Evolutionary conservation across 352 stramenopile species (phyloP).

Genomic region (Phytophthora tentaculata): DNA sequence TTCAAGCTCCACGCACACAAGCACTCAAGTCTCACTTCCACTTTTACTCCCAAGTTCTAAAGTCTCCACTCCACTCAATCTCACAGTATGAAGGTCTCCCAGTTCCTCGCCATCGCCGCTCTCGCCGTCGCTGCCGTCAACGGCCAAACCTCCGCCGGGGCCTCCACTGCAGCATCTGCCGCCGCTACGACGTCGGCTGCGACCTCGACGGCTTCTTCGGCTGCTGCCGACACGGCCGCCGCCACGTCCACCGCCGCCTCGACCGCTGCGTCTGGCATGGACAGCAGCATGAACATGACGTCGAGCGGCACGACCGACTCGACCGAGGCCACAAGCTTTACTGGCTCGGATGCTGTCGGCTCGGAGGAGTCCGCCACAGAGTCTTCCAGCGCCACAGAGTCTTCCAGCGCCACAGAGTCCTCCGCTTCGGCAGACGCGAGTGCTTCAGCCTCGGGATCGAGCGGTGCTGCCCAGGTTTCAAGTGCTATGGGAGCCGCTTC

Average conservation of each 20-base stretch:
- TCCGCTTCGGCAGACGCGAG: constrained; percentile 11
- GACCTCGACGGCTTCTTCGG: constrained; percentile 4
- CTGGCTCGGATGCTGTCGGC: constrained; percentile 5
- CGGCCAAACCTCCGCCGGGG: constrained; percentile 21
- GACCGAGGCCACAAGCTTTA: constrained; percentile 20
- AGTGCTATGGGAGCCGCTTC: constrained; percentile 25
- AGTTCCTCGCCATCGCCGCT: constrained; percentile 33
- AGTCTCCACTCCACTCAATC: constrained; percentile 16
- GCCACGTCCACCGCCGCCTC: constrained; percentile 3
- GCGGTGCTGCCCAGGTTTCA: constrained; percentile 28
- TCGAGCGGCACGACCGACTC: constrained; percentile 18
- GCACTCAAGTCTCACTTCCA: constrained; percentile 23
- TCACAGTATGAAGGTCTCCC: constrained; percentile 35
- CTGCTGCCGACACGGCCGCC: constrained; percentile 4
- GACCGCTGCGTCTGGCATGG: constrained; percentile 7
- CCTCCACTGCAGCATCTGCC: constrained; percentile 6
- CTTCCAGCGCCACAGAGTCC: constrained; percentile 20
- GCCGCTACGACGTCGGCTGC: constrained; percentile 10
- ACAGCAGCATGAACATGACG: constrained; percentile 8
- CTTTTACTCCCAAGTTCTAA: constrained; percentile 21
- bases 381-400: constrained; percentile 21
- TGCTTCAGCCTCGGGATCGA: constrained; percentile 28
- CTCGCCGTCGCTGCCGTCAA: constrained; percentile 31
- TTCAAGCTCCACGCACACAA: not conserved
- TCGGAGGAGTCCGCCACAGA: constrained; percentile 7